These are phyloP conservation scores for Ascochyta viciae-villosae DNA, from an alignment of 2,329 filamentous ascomycete species.

Conservation along the genomic window DNA sequence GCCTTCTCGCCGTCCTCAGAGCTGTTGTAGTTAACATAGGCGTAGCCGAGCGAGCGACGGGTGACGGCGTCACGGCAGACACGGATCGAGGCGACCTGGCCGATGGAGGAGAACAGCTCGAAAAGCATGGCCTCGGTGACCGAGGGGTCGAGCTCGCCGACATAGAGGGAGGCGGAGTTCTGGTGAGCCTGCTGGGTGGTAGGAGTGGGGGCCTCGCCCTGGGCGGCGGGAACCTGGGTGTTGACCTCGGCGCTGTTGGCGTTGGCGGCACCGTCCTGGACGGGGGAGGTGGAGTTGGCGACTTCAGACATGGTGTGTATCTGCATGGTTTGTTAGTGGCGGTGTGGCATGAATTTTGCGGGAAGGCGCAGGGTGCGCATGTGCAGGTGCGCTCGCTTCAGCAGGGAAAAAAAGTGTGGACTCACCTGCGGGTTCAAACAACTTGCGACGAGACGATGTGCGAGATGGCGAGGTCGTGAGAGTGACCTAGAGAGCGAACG, in stretches of 20 bases:
- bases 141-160: conserved; percentile 95
- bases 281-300: conserved; percentile 56
- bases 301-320: conserved; percentile 51
- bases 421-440: conserved; percentile 35
- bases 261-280: conserved; percentile 77
- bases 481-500: conserved; percentile 30
- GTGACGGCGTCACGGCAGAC: conserved; percentile 99
- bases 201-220: conserved; percentile 73
- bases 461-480: conserved; percentile 24
- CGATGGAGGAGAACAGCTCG: conserved; percentile 99
- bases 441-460: conserved; percentile 32
- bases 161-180: conserved; percentile 97
- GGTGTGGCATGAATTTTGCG: conserved; percentile 32
- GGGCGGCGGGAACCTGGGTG: conserved; percentile 72
- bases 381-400: conserved; percentile 44
- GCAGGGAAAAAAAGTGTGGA: conserved; percentile 30
- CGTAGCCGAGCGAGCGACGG: conserved; percentile 96
- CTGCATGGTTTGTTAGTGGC: conserved; percentile 35
- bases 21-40: conserved; percentile 99
- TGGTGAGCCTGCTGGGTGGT: conserved; percentile 78
- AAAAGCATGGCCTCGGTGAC: conserved; percentile 99
- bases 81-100: conserved; percentile 97
- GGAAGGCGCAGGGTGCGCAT: conserved; percentile 37
- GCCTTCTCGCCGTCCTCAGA: conserved; percentile 96
- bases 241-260: conserved; percentile 70